These are phyloP conservation scores for Ambrosiella cleistominuta DNA, from an alignment of 2,329 filamentous ascomycete species.

Conservation along the genomic window DNA sequence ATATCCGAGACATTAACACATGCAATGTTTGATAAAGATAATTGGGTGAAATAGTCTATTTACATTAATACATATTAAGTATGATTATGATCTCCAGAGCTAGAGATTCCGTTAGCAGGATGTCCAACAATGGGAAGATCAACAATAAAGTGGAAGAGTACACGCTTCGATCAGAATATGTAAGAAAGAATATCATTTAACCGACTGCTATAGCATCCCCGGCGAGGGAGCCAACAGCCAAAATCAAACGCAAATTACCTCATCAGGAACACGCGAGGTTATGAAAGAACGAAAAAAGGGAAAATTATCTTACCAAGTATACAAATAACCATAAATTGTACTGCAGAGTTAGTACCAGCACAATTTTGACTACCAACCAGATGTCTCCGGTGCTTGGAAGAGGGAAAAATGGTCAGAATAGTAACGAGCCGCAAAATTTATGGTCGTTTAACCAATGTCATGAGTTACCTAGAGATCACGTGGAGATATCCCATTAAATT, in stretches of 20 bases:
- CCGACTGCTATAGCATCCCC: conserved; percentile 64
- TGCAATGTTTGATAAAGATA: too few species aligned
- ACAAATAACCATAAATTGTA: too few species aligned
- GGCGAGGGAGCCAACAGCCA: conserved; percentile 70
- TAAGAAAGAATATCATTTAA: conserved; percentile 91
- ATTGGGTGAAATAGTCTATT: too few species aligned
- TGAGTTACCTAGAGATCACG: not conserved
- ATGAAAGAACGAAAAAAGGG: conserved; percentile 9
- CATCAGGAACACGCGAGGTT: conserved; percentile 45
- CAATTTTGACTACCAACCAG: not conserved
- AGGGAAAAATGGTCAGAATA: not conserved
- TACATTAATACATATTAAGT: too few species aligned
- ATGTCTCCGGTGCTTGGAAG: not conserved
- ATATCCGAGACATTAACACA: too few species aligned
- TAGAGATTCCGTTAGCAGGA: not conserved
- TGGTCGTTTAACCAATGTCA: conserved; percentile 2
- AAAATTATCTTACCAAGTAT: conserved; percentile 16
- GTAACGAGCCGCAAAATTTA: not conserved
- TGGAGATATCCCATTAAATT: not conserved
- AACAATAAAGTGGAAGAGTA: not conserved
- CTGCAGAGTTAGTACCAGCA: too few species aligned
- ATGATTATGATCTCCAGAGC: not conserved
- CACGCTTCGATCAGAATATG: conserved; percentile 69
- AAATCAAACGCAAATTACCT: conserved; percentile 99
- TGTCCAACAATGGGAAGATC: not conserved